Conservation (phyloP, 1,284 basidiomycete species). For the Cryptococcus sp. region DNA sequence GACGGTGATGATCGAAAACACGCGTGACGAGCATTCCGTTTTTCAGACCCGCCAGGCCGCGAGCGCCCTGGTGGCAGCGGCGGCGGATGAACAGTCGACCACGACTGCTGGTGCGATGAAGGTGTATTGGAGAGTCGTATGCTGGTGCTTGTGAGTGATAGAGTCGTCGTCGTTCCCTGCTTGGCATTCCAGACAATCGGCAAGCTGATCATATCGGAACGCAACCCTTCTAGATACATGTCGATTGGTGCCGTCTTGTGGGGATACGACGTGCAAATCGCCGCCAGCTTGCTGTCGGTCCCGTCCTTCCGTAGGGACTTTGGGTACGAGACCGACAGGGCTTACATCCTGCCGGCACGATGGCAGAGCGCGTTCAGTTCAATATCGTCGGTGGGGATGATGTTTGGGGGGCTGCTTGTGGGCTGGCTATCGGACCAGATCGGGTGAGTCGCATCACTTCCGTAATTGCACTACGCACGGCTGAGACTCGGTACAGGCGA, state of each 20-base stretch:
- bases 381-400: slow-evolving; percentile 17
- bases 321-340: slow-evolving; percentile 6
- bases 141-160: slow-evolving; percentile 19
- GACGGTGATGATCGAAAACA: too few relatives aligned
- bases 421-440: slow-evolving; percentile 18
- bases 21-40: too few relatives aligned
- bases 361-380: slow-evolving; percentile 26
- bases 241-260: slow-evolving; percentile 16
- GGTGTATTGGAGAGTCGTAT: slow-evolving; percentile 13
- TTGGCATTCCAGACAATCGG: too few relatives aligned
- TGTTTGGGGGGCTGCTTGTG: slow-evolving; percentile 17
- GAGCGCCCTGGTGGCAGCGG: too few relatives aligned
- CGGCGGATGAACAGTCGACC: too few relatives aligned
- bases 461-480: too few relatives aligned
- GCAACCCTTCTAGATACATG: neutral
- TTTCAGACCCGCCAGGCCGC: too few relatives aligned
- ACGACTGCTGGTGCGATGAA: slow-evolving; percentile 6
- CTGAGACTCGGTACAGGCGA: slow-evolving; percentile 4
- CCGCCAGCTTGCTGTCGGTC: slow-evolving; percentile 17
- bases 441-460: slow-evolving; percentile 10
- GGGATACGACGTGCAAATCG: slow-evolving; percentile 23
- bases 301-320: slow-evolving; percentile 19
- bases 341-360: slow-evolving; percentile 14
- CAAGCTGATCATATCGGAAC: too few relatives aligned
- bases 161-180: too few relatives aligned